phyloP scores from a whole-genome alignment of 1,284 basidiomycete genomes.

The Rhodotorula sp. region DNA sequence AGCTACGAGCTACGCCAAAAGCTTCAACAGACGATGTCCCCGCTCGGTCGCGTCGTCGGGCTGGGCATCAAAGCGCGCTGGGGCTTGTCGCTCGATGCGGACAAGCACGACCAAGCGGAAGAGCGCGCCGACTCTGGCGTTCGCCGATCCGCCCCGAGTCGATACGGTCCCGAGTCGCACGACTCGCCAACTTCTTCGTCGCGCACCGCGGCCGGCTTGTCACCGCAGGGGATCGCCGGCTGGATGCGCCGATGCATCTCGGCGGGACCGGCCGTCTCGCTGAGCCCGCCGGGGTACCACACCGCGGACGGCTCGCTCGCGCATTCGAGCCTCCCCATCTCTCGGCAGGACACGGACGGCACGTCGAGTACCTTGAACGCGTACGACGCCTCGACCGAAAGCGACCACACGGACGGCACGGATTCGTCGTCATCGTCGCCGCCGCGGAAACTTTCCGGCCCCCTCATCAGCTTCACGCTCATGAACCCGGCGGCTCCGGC shows the following conservation, averaged over 20 bases:
- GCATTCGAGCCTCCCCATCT: neutral
- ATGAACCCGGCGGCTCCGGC: neutral
- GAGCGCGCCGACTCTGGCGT: neutral
- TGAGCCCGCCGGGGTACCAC: neutral
- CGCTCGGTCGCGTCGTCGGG: neutral
- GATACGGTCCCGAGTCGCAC: neutral
- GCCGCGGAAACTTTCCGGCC: neutral
- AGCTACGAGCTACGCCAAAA: neutral
- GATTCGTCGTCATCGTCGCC: neutral
- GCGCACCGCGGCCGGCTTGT: neutral
- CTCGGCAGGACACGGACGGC: neutral
- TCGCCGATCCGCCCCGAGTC: neutral
- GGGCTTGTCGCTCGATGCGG: neutral
- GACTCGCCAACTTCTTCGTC: neutral
- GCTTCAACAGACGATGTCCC: neutral
- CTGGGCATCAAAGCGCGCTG: neutral
- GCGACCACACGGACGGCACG: neutral
- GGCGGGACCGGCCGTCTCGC: neutral
- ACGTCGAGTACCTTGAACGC: neutral
- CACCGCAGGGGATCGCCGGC: neutral
- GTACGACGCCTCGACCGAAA: neutral
- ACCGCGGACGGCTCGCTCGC: neutral
- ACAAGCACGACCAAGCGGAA: neutral
- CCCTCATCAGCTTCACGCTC: neutral
- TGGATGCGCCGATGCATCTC: slow-evolving; percentile 2